These are phyloP conservation scores for Cercophora scortea DNA, from an alignment of 495 filamentous ascomycete species.

Conservation along the genomic window DNA sequence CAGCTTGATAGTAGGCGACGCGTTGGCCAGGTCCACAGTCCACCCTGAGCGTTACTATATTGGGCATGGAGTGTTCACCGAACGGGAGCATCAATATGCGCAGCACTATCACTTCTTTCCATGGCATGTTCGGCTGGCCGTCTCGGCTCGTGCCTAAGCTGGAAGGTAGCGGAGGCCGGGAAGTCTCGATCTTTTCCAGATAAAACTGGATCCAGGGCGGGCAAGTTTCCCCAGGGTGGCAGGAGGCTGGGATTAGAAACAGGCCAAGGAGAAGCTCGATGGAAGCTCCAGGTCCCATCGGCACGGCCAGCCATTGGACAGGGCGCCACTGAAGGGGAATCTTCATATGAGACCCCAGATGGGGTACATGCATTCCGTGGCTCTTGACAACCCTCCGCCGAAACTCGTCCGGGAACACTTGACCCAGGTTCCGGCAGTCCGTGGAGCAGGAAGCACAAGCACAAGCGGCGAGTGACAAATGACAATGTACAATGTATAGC, in stretches of 20 bases:
- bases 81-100: conserved; percentile 17
- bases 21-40: conserved; percentile 4
- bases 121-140: conserved; percentile 13
- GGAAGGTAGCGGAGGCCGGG: not conserved
- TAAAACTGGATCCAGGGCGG: not conserved
- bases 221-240: not conserved
- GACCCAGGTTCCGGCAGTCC: not conserved
- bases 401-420: not conserved
- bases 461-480: no score
- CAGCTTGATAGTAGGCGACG: conserved; percentile 5
- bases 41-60: conserved; percentile 18
- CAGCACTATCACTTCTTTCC: conserved; percentile 8
- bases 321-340: no score
- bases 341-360: no score
- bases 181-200: conserved; percentile 16
- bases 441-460: not conserved
- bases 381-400: no score
- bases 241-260: not conserved
- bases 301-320: not conserved
- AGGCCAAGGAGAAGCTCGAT: not conserved
- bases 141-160: conserved; percentile 16
- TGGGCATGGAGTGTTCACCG: conserved; percentile 8
- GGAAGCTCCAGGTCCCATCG: not conserved
- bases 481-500: no score
- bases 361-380: no score